Evolutionary conservation across 2,329 filamentous ascomycete genomes (phyloP).

Genomic region (Huntiella omanensis): DNA sequence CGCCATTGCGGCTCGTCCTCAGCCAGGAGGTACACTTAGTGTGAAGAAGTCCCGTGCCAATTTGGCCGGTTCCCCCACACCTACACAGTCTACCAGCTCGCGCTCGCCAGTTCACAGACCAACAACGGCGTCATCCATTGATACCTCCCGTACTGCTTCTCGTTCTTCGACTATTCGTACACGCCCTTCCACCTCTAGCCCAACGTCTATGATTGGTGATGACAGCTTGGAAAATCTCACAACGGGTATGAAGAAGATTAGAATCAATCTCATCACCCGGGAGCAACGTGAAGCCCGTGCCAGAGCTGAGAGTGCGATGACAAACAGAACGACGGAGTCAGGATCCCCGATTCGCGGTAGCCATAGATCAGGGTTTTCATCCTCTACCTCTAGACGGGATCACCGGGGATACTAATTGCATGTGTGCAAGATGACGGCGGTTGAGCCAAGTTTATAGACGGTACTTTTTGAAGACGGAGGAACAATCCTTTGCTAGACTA

Average conservation of each 20-base stretch:
- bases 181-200: conserved; percentile 8
- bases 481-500: too few relatives aligned
- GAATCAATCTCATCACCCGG: conserved; percentile 40
- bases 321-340: too few relatives aligned
- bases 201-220: conserved; percentile 11
- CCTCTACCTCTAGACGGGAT: too few relatives aligned
- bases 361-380: too few relatives aligned
- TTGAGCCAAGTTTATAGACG: too few relatives aligned
- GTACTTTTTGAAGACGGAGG: too few relatives aligned
- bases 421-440: too few relatives aligned
- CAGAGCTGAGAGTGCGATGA: conserved; percentile 3
- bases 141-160: conserved; percentile 3
- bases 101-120: conserved; percentile 2
- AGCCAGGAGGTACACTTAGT: not conserved
- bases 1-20: conserved; percentile 1
- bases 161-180: conserved; percentile 6
- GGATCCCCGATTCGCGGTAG: too few relatives aligned
- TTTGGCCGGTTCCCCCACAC: not conserved
- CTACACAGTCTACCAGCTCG: not conserved
- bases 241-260: conserved; percentile 41
- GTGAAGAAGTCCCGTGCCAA: conserved; percentile 10
- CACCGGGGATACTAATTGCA: too few relatives aligned
- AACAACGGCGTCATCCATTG: conserved; percentile 3
- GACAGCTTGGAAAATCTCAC: conserved; percentile 36
- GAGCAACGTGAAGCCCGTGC: conserved; percentile 32